Evolutionary conservation across 192 early-diverging fungal species (phyloP), one percentile per base, ranked within the genome.

Genomic region (Chytriomyces sp.): DNA sequence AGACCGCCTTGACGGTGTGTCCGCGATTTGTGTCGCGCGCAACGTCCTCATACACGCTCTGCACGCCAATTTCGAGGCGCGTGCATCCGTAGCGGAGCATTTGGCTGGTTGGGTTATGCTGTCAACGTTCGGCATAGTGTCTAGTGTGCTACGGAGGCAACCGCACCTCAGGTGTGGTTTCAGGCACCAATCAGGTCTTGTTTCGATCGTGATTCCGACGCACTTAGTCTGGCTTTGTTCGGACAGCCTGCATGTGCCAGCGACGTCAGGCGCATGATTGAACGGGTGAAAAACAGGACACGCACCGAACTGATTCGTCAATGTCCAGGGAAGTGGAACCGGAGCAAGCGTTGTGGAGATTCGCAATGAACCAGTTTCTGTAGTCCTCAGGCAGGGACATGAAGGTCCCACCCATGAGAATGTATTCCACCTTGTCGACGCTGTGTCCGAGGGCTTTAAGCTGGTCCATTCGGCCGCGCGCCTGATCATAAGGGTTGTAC

Each of bases 61-160:
- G 98, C 36, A 99, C 98, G 71, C 98, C 98, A 49, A 99, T 93
- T 73, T 99, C 98, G 30, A 99, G 77, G 56, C 98, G 82, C 31
- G 98, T 99, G 86, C 98, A 99, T 26, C 98, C 98, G 82, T 99
- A 99, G 33, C 93, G 84, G 53, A 99, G 82, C 98, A 99, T 99
- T 78, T 98, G 96, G 78, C 92, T 92, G 32, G 22, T 72, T 41
- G n/a, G 38, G 17, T 36, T 17, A 49, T 53, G 30, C 22, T 49
- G 30, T n/a, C 25, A 58, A n/a, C 12, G n/a, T 30, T 26, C 5
- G 22, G 37, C 58, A 4, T 17, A 17, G 12, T 73, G 12, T 5
- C 40, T 31, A 58, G 33, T 36, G 22, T 2, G 17, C 44, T 49
- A n/a, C 22, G 77, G 3, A 61, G 1, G 7, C 14, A 7, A 31